Base-by-base conservation (phyloP, 169 alveolate species). In the Cryptosporidium ryanae region DNA sequence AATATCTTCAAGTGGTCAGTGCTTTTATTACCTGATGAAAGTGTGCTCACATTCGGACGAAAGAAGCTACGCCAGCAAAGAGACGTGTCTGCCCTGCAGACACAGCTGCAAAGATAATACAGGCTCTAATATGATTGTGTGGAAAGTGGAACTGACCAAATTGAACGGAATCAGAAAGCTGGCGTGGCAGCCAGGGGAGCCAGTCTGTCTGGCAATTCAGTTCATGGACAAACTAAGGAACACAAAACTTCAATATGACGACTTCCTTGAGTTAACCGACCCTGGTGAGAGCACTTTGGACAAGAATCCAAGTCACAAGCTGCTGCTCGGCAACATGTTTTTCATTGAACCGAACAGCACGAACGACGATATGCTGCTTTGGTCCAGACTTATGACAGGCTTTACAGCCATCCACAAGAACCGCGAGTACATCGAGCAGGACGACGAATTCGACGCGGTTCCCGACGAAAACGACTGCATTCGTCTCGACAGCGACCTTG, bases 311-410 rank as follows among this genome's bases (percentile, higher is more conserved):
- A 48, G 7, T 63, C 46, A 38, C 46, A 4, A 38, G 8, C 25
- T 13, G 8, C 13, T n/a, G 3, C 59, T 59, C 59, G 87, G 87
- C 7, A 61, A 57, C 18, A 44, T 76, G 34, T 59, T 76, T 63
- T 76, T 76, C 38, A 17, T 76, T n/a, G 87, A 76, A 4, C 50
- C 87, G n/a, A 6, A 54, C 7, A 13, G 31, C 25, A 18, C 31
- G 8, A 76, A 76, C 59, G 87, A 76, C n/a, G 71, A 76, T 12
- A 43, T 59, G 54, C n/a, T 76, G 21, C 64, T 76, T 27, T 76
- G 87, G 87, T 76, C 87, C 2, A 76, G 87, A 25, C 31, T 76
- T 1, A 76, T 76, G 71, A 46, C 32, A n/a, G 87, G 29, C 1
- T 76, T 76, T 17, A 76, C 76, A 1, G 87, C 71, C 8, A 76